A percentile compares a stretch with the other conserved stretches of the same genome.
phyloP scores from a whole-genome alignment of 768 basidiomycete genomes.

The Candolleomyces efflorescens region DNA sequence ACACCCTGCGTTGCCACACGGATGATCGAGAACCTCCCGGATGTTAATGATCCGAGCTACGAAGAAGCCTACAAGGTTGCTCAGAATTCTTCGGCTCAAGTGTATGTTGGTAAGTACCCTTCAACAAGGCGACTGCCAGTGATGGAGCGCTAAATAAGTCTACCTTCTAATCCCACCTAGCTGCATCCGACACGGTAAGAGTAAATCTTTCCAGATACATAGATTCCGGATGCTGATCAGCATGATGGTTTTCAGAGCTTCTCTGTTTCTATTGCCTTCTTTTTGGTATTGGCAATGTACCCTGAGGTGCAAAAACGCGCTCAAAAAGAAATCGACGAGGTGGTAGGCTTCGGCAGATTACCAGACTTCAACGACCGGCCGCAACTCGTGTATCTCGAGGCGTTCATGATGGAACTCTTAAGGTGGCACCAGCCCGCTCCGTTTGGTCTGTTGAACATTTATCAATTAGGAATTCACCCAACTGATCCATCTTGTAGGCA shows the following conservation, averaged over 20 bases:
- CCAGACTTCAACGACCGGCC: conserved; percentile 14
- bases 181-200: no score
- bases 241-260: neutral
- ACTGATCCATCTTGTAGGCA: conserved; percentile 12
- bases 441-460: conserved; percentile 11
- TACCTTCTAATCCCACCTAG: neutral
- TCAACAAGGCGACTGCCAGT: neutral
- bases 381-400: conserved; percentile 10
- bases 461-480: neutral
- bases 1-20: neutral
- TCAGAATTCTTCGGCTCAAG: neutral
- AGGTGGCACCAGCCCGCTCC: conserved; percentile 16
- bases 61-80: neutral
- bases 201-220: no score
- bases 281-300: conserved; percentile 16
- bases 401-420: conserved; percentile 16
- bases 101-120: conserved; percentile 1
- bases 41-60: neutral
- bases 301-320: conserved; percentile 29
- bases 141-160: neutral
- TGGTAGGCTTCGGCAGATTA: conserved; percentile 15
- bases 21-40: conserved; percentile 1
- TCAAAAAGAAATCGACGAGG: conserved; percentile 17
- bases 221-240: neutral
- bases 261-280: no score